A percentile compares a stretch with the other conserved stretches of the same genome.
Conservation (phyloP, 805 yeast species). For the Priceomyces carsonii region DNA sequence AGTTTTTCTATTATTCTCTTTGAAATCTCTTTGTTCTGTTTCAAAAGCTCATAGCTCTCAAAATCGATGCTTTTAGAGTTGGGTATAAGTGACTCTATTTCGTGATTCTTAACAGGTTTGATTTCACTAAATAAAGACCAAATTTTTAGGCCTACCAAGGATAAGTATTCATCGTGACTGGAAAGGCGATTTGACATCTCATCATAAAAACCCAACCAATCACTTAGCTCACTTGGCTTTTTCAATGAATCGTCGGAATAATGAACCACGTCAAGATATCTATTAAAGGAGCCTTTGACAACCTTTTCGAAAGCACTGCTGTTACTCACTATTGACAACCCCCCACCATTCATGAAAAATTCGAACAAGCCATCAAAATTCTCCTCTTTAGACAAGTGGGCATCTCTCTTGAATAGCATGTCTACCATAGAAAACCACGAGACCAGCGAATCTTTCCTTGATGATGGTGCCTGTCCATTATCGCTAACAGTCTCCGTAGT, state of each 20-base stretch:
- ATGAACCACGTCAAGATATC: slow-evolving; percentile 60
- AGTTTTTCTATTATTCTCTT: slow-evolving; percentile 28
- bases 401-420: slow-evolving; percentile 55
- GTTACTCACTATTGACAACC: slow-evolving; percentile 34
- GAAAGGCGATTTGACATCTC: slow-evolving; percentile 35
- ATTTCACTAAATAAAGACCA: slow-evolving; percentile 66
- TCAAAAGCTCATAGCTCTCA: slow-evolving; percentile 37
- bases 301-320: slow-evolving; percentile 60
- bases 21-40: slow-evolving; percentile 32
- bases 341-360: slow-evolving; percentile 42
- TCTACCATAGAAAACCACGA: slow-evolving; percentile 71
- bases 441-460: slow-evolving; percentile 58
- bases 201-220: slow-evolving; percentile 80
- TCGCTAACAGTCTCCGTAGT: slow-evolving; percentile 6
- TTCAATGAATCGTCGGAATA: slow-evolving; percentile 58
- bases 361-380: slow-evolving; percentile 51
- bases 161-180: slow-evolving; percentile 51
- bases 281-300: slow-evolving; percentile 68
- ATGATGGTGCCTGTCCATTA: slow-evolving; percentile 12
- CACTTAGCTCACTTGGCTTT: slow-evolving; percentile 63
- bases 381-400: slow-evolving; percentile 44
- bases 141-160: slow-evolving; percentile 60
- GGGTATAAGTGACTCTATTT: slow-evolving; percentile 26
- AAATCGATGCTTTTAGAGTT: slow-evolving; percentile 36
- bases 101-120: slow-evolving; percentile 27